These are phyloP conservation scores for Fusarium austroafricanum DNA, from an alignment of 2,329 filamentous ascomycete species.

Conservation along the genomic window DNA sequence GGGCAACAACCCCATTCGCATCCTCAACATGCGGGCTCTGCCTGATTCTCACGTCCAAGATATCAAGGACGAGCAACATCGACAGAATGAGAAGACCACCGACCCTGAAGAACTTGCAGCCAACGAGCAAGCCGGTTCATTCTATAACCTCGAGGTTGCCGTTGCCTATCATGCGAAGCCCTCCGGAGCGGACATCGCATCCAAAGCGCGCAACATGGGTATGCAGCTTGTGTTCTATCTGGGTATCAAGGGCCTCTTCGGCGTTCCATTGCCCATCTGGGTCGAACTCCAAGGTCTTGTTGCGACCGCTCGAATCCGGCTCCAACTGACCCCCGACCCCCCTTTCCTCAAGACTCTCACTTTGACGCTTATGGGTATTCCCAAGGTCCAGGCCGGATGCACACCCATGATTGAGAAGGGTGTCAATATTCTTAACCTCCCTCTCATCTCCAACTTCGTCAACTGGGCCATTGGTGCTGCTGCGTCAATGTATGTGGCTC, in stretches of 20 bases:
- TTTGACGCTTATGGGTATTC: conserved; percentile 93
- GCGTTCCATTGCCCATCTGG: conserved; percentile 86
- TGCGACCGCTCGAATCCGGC: conserved; percentile 82
- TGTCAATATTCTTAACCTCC: conserved; percentile 90
- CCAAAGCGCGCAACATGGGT: conserved; percentile 94
- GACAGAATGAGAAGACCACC: conserved; percentile 82
- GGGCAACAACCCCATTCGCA: conserved; percentile 88
- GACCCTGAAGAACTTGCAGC: conserved; percentile 89
- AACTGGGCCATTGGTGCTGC: conserved; percentile 93
- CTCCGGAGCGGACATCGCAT: conserved; percentile 74
- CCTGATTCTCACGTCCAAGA: conserved; percentile 82
- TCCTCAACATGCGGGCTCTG: conserved; percentile 86
- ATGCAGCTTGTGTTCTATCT: conserved; percentile 97
- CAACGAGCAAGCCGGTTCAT: conserved; percentile 89
- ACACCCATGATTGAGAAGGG: conserved; percentile 92
- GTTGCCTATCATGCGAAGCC: conserved; percentile 93
- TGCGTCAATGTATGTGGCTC: conserved; percentile 90
- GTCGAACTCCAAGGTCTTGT: conserved; percentile 93
- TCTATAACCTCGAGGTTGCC: conserved; percentile 91
- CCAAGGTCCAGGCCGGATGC: conserved; percentile 89
- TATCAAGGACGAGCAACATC: conserved; percentile 82
- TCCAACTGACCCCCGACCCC: conserved; percentile 89
- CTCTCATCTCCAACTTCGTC: conserved; percentile 94
- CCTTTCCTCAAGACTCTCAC: conserved; percentile 93
- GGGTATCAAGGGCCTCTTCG: conserved; percentile 88